Conservation (phyloP, 2,329 filamentous ascomycete species). For the Apiospora hydei region DNA sequence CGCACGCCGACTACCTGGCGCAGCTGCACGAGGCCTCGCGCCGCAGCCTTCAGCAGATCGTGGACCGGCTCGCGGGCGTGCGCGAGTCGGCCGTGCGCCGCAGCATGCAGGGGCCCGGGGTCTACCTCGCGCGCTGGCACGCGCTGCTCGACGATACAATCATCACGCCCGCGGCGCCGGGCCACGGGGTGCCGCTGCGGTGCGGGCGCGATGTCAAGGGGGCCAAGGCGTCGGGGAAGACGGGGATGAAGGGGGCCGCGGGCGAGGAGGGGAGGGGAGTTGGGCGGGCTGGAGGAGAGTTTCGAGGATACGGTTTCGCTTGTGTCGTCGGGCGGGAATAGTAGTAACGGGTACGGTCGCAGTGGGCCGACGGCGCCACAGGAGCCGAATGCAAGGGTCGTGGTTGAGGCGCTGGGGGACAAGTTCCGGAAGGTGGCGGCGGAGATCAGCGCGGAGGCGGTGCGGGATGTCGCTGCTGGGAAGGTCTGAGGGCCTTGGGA, state of each 20-base stretch:
- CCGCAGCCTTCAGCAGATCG: conserved; percentile 62
- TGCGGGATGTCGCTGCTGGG: not conserved
- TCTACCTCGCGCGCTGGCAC: conserved; percentile 78
- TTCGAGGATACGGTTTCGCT: not conserved
- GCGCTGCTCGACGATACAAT: conserved; percentile 71
- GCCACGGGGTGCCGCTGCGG: conserved; percentile 38
- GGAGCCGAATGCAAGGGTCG: conserved; percentile 25
- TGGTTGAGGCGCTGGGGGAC: conserved; percentile 33
- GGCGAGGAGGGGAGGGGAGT: not conserved
- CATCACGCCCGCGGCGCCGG: conserved; percentile 67
- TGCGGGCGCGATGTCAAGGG: not conserved
- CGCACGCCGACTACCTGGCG: conserved; percentile 67
- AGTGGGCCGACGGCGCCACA: not conserved
- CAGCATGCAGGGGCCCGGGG: conserved; percentile 68
- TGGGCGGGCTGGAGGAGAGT: not conserved
- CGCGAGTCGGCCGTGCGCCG: conserved; percentile 16
- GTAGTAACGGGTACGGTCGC: not conserved
- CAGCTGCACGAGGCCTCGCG: conserved; percentile 61
- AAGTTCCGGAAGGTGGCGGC: conserved; percentile 36
- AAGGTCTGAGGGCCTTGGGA: too few relatives aligned
- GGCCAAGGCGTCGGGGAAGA: not conserved
- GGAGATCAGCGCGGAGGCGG: conserved; percentile 26
- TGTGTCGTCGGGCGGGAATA: not conserved
- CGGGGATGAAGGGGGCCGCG: conserved; percentile 13
- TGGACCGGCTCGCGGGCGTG: conserved; percentile 46